A percentile compares a stretch with the other conserved stretches of the same genome.
Evolutionary conservation across 2,329 filamentous ascomycete species (phyloP).

Genomic region (Hymenoscyphus infarciens): DNA sequence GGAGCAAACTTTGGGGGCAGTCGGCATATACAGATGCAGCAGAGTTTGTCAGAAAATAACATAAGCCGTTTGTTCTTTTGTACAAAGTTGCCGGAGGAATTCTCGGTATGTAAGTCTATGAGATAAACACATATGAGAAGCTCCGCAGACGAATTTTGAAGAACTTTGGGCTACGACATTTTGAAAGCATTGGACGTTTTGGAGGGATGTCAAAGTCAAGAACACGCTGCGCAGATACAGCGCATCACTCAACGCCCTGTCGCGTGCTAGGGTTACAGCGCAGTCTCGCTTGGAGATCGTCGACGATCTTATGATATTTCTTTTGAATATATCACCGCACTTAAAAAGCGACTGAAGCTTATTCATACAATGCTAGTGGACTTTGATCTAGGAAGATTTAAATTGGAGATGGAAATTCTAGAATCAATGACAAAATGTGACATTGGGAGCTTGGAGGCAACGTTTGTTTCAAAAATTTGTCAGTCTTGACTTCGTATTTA

Average conservation of each 20-base stretch:
- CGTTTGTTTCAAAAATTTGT: neutral
- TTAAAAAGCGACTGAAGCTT: neutral
- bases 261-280: neutral
- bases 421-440: neutral
- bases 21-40: neutral
- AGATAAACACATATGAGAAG: neutral
- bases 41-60: neutral
- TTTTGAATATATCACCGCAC: neutral
- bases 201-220: neutral
- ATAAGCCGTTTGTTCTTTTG: no score
- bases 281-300: constrained; percentile 4
- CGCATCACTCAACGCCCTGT: neutral
- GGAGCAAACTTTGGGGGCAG: neutral
- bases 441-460: neutral
- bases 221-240: neutral
- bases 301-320: neutral
- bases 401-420: neutral
- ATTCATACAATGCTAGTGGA: neutral
- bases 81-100: no score
- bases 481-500: neutral
- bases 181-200: neutral
- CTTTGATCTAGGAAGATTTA: neutral
- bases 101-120: no score
- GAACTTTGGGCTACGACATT: neutral
- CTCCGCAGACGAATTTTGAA: neutral